These are phyloP conservation scores for Trichophyton rubrum DNA, from an alignment of 2,329 filamentous ascomycete genomes.

Conservation along the genomic window DNA sequence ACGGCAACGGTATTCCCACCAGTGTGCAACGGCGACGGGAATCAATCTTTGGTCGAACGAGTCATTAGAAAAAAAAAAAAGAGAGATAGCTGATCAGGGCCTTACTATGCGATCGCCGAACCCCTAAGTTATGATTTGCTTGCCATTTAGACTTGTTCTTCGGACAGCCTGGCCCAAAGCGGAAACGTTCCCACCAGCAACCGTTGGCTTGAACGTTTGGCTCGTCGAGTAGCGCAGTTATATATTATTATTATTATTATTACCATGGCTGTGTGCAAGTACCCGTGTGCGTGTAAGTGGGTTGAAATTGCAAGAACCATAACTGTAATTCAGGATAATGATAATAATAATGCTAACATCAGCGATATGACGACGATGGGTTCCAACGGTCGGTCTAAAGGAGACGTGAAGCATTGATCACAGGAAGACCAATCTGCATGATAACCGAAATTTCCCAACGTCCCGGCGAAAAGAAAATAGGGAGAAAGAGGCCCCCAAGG, in stretches of 20 bases:
- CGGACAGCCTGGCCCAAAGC: background rate
- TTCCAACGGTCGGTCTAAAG: background rate
- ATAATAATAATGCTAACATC: background rate
- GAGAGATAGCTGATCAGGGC: background rate
- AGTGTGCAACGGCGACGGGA: background rate
- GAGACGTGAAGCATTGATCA: background rate
- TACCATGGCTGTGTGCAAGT: too few relatives aligned
- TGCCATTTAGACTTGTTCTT: background rate
- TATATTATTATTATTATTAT: too few relatives aligned
- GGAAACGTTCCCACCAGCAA: background rate
- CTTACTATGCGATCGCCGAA: background rate
- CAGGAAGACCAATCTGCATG: background rate
- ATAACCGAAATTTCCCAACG: too few relatives aligned
- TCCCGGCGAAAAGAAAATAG: too few relatives aligned
- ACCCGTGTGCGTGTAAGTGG: too few relatives aligned
- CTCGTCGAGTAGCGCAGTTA: background rate
- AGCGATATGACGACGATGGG: background rate
- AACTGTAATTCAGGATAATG: background rate
- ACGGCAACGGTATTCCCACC: background rate
- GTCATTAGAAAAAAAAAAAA: too few relatives aligned
- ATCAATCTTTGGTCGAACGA: background rate
- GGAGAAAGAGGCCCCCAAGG: too few relatives aligned
- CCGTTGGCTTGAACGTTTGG: slow-evolving; percentile 1
- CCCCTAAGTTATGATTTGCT: background rate
- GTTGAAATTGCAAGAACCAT: too few relatives aligned